Base-by-base conservation (phyloP, 192 early-diverging fungal genomes). In the Umbelopsis isabellina region DNA sequence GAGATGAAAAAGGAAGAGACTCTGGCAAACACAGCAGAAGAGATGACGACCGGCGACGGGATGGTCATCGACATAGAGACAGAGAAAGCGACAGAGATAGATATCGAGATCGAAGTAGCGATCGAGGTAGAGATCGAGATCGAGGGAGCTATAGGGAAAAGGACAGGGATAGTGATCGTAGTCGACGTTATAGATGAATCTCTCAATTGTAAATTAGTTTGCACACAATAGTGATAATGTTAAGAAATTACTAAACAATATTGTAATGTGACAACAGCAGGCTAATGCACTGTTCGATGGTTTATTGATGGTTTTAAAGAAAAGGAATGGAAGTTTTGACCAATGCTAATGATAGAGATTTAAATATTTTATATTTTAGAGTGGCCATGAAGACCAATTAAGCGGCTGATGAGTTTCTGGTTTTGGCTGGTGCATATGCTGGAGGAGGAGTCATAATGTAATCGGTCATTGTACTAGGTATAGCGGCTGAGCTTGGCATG, bases 21-120 rank as follows among this genome's bases (percentile, higher is more conserved):
- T 41, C 10, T 41, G 37, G 10, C 37, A 41, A 10, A 41, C 6
- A 41, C 37, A 41, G 37, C 37, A 21, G 66, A 33, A n/a, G 46
- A 49, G 21, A 45, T 23, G 30, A 46, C 33, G 6, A 46, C 25
- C 15, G 50, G 45, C 41, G 13, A 51, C 33, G 50, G 49, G 49
- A 51, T 13, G 12, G 15, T 18, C 12, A 50, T 20, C 3, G 68
- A 50, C 1, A 46, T 41, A 48, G 46, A 53, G 44, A 71, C 15
- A 65, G 20, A 61, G 25, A 61, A 58, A 22, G 46, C 21, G 48
- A 61, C 21, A 58, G 16, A 11, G 69, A 58, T 21, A 22, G 53
- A 9, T 15, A 48, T 22, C 46, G 69, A 71, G 52, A 70, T 46
- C n/a, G 68, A 12, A 47, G 20, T 37, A 71, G 58, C 49, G 45